Evolutionary conservation across 257 asterid genomes (phyloP), one percentile per base, ranked within the genome.

Genomic region (Buddleja alternifolia): DNA sequence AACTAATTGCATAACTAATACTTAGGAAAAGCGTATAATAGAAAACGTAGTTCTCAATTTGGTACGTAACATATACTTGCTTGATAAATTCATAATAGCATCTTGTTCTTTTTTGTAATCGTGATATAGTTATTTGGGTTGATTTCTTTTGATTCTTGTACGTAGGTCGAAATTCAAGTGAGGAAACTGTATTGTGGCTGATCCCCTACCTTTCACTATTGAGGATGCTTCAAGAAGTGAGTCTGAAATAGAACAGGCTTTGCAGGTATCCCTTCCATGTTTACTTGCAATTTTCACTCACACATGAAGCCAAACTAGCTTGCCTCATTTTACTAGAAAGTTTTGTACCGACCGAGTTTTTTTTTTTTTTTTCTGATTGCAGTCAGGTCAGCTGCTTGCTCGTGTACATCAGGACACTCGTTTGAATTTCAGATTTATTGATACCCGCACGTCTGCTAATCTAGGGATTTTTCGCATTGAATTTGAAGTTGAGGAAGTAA

Each of bases 341-440:
- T 11, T 9, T 37, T 32, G 37, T 42, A 1, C 0, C 32, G 48
- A 48, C 51, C 47, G n/a, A 16, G 56, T 75, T 15, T 63, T n/a
- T n/a, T n/a, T n/a, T n/a, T n/a, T n/a, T n/a, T n/a, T n/a, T 40
- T 50, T 69, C 25, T 72, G 23, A 55, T 15, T 80, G 85, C 85
- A 92, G 98, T 88, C 81, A 14, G 96, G 95, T 10, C 85, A 87
- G 80, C 87, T 81, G 73, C 88, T 90, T 73, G 95, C 84, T 63
- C 94, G 94, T 59, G 97, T 93, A 23, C 86, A 90, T 75, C 99
- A 88, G 86, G 99, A 93, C 68, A 88, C 96, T 45, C 96, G 97
- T 51, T 73, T 93, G 83, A 90, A 93, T 67, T 74, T 54, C 80
- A 83, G 99, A 73, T 84, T 87, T 46, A 83, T 93, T 69, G 99